Evolutionary conservation across 1,284 basidiomycete species (phyloP).

Genomic region (Phylloboletellus chloephorus): DNA sequence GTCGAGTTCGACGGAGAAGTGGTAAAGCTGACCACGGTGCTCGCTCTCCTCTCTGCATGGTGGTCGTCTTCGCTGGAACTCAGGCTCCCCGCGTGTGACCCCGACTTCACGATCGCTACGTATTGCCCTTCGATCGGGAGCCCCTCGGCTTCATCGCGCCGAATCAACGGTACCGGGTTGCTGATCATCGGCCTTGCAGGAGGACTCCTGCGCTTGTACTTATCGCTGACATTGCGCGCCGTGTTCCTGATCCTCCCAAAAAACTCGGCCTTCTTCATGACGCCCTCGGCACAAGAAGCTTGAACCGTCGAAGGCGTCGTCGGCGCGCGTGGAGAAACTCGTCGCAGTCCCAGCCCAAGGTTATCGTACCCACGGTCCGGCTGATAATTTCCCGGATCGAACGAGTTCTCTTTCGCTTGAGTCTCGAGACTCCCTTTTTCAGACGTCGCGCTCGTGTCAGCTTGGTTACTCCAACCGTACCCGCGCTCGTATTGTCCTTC

Average conservation of each 20-base stretch:
- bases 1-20: constrained; percentile 61
- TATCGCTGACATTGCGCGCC: constrained; percentile 62
- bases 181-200: constrained; percentile 46
- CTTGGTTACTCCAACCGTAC: constrained; percentile 31
- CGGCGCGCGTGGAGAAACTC: constrained; percentile 31
- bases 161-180: constrained; percentile 41
- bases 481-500: constrained; percentile 19
- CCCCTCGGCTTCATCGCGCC: constrained; percentile 11
- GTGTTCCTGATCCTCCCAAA: constrained; percentile 53
- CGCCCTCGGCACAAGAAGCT: constrained; percentile 36
- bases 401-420: constrained; percentile 25
- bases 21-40: constrained; percentile 40
- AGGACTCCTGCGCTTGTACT: constrained; percentile 38
- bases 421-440: constrained; percentile 29
- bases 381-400: constrained; percentile 21
- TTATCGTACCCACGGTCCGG: constrained; percentile 32
- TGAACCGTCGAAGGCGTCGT: constrained; percentile 26
- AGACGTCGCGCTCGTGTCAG: constrained; percentile 25
- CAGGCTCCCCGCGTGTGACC: constrained; percentile 21
- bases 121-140: constrained; percentile 30
- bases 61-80: constrained; percentile 41
- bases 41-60: constrained; percentile 37
- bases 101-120: constrained; percentile 25
- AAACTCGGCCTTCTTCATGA: constrained; percentile 67
- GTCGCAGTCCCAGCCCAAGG: constrained; percentile 46